Conservation (phyloP, 2,329 filamentous ascomycete species). For the Aspergillaceae sp. region DNA sequence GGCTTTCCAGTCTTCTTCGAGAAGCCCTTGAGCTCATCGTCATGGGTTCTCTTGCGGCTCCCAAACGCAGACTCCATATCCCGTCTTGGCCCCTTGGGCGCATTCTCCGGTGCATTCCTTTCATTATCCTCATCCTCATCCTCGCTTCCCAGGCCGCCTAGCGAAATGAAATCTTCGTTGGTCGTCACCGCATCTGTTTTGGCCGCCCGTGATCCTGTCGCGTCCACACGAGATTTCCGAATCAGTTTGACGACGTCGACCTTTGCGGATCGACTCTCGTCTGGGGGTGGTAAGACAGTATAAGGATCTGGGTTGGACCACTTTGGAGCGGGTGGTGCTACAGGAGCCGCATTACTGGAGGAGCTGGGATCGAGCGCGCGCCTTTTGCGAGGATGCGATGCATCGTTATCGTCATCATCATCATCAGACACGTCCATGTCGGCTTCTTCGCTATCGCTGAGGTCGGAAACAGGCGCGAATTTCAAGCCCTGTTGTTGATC, state of each 20-base stretch:
- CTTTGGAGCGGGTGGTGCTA: constrained; percentile 47
- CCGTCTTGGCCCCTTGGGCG: constrained; percentile 28
- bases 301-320: constrained; percentile 98
- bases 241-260: constrained; percentile 86
- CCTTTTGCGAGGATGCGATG: constrained; percentile 31
- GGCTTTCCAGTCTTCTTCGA: constrained; percentile 48
- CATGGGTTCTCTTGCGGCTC: constrained; percentile 64
- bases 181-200: constrained; percentile 47
- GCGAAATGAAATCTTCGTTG: constrained; percentile 82
- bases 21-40: constrained; percentile 57
- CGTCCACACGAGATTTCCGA: constrained; percentile 66
- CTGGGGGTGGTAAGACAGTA: constrained; percentile 71
- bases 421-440: constrained; percentile 37
- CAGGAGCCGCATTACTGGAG: constrained; percentile 9
- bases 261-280: constrained; percentile 64
- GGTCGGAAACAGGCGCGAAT: constrained; percentile 28
- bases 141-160: constrained; percentile 57
- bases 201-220: constrained; percentile 34
- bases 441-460: constrained; percentile 40
- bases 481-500: constrained; percentile 24
- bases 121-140: constrained; percentile 26
- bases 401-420: constrained; percentile 25
- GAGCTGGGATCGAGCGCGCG: constrained; percentile 22
- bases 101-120: constrained; percentile 26
- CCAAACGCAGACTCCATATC: constrained; percentile 44